These are phyloP conservation scores for Elongisporangium anandrum DNA, from an alignment of 352 stramenopile genomes.

Conservation along the genomic window DNA sequence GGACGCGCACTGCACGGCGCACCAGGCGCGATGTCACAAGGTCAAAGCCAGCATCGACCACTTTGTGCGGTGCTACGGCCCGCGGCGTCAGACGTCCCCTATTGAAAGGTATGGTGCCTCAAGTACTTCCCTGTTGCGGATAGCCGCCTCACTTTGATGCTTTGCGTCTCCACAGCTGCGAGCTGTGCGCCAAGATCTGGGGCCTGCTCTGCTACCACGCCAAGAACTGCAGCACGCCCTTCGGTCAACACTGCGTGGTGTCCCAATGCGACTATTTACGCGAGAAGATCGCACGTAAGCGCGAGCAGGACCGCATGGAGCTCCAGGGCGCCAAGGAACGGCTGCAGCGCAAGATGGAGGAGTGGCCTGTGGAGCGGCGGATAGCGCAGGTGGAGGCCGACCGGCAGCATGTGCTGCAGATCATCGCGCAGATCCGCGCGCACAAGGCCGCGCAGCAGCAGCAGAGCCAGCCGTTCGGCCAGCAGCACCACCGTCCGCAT, in stretches of 20 bases:
- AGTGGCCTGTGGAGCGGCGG: constrained; percentile 76
- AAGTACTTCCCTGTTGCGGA: neutral
- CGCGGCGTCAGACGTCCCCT: constrained; percentile 53
- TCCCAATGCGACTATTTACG: constrained; percentile 85
- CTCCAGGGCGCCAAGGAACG: constrained; percentile 44
- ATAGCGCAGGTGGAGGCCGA: constrained; percentile 80
- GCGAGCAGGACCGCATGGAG: constrained; percentile 52
- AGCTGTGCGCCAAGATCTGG: constrained; percentile 84
- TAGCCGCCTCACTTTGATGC: neutral
- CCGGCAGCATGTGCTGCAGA: constrained; percentile 64
- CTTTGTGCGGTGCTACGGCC: constrained; percentile 82
- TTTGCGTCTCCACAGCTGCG: constrained; percentile 35
- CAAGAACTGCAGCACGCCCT: constrained; percentile 58
- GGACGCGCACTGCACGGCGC: constrained; percentile 50
- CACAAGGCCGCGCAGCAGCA: constrained; percentile 41
- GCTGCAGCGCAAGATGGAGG: constrained; percentile 44
- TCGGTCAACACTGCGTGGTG: constrained; percentile 60
- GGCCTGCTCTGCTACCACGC: constrained; percentile 84
- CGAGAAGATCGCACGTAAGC: constrained; percentile 80
- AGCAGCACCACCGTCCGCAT: constrained; percentile 13
- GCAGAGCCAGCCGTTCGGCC: constrained; percentile 10
- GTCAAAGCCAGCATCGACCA: constrained; percentile 87
- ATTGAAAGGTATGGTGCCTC: constrained; percentile 70
- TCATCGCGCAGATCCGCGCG: constrained; percentile 72
- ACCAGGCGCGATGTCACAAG: constrained; percentile 76